A percentile compares a stretch with the other conserved stretches of the same genome.
These are phyloP conservation scores for Diaporthe velutina DNA, from an alignment of 2,329 filamentous ascomycete species.

Conservation along the genomic window DNA sequence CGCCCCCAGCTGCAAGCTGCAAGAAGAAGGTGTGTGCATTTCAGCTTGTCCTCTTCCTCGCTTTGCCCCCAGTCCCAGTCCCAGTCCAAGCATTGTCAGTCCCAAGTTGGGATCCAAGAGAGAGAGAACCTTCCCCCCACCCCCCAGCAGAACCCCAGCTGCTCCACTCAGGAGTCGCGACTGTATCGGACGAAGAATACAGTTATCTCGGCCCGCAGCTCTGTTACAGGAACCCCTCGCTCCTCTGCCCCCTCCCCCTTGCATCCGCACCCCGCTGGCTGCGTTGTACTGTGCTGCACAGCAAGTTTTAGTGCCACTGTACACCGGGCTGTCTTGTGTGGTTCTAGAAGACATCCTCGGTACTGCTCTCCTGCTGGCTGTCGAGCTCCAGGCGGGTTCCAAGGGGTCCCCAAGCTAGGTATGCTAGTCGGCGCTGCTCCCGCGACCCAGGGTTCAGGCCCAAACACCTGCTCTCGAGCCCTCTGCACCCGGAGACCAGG, in stretches of 20 bases:
- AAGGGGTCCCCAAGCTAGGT: not conserved
- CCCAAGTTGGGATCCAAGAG: not conserved
- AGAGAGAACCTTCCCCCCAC: too few relatives aligned
- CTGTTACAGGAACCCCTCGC: constrained; percentile 30
- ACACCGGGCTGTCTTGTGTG: not conserved
- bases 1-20: not conserved
- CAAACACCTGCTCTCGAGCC: constrained; percentile 27
- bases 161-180: constrained; percentile 32
- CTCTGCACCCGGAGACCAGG: constrained; percentile 25
- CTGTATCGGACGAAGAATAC: constrained; percentile 32
- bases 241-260: constrained; percentile 20
- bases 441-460: constrained; percentile 7
- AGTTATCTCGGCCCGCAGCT: constrained; percentile 34
- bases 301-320: not conserved
- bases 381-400: constrained; percentile 12
- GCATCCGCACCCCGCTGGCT: constrained; percentile 8
- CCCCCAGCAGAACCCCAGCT: not conserved
- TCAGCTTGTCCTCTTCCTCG: not conserved
- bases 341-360: constrained; percentile 19
- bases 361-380: not conserved
- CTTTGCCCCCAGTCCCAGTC: not conserved
- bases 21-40: constrained; percentile 4
- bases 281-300: constrained; percentile 6
- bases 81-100: not conserved
- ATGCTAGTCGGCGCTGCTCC: constrained; percentile 24